Conservation (phyloP, 176 grass and related monocot species). For the Chloris gayana region DNA sequence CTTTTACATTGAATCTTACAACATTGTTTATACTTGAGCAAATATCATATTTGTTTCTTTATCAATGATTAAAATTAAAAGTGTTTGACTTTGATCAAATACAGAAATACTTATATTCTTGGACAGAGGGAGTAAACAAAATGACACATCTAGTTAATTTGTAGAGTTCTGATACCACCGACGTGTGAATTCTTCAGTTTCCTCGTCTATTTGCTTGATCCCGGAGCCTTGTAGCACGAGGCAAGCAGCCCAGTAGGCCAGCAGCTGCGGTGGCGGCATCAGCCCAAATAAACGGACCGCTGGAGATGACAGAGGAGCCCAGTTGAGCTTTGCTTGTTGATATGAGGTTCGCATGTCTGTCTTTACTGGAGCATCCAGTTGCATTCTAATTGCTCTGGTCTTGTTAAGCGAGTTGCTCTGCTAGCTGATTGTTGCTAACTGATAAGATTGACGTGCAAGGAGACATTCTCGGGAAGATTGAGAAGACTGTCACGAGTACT, state of each 20-base stretch:
- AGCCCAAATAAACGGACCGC: background rate
- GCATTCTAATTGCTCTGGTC: slow-evolving; percentile 35
- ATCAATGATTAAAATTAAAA: too few relatives aligned
- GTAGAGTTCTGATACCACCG: too few relatives aligned
- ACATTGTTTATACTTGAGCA: too few relatives aligned
- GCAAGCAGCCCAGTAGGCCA: background rate
- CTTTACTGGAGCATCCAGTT: slow-evolving; percentile 47
- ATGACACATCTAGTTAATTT: too few relatives aligned
- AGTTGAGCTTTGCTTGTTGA: slow-evolving; percentile 30
- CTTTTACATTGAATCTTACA: too few relatives aligned
- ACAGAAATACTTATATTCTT: too few relatives aligned
- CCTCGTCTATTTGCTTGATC: background rate
- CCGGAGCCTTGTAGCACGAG: background rate
- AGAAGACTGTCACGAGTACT: slow-evolving; percentile 23
- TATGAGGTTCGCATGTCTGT: slow-evolving; percentile 48
- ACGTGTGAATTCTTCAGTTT: too few relatives aligned
- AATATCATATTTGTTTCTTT: too few relatives aligned
- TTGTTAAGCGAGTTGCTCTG: slow-evolving; percentile 23
- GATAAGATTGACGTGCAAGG: slow-evolving; percentile 27
- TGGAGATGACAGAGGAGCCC: slow-evolving; percentile 9
- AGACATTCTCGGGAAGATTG: slow-evolving; percentile 50
- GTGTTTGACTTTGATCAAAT: too few relatives aligned
- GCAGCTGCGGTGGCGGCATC: background rate
- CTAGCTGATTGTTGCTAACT: background rate
- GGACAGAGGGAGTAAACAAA: too few relatives aligned